These are phyloP conservation scores for Hexamita inflata DNA, from an alignment of 208 protist genomes.

Conservation along the genomic window DNA sequence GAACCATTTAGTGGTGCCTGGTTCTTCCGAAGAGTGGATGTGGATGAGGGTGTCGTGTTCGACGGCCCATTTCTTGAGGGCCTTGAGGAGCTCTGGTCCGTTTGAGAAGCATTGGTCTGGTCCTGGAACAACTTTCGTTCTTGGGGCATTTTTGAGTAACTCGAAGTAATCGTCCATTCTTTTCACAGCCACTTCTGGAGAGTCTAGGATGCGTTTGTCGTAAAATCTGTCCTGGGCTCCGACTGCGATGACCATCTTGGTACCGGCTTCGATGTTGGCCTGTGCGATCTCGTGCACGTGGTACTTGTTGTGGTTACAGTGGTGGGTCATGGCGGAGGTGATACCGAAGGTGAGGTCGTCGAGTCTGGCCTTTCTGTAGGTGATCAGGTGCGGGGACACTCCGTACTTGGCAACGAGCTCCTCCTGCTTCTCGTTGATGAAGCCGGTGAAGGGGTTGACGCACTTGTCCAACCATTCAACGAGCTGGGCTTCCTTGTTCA, in stretches of 20 bases:
- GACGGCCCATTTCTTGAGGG: conserved; percentile 29
- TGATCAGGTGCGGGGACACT: conserved; percentile 28
- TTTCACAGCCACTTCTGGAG: conserved; percentile 25
- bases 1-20: conserved; percentile 35
- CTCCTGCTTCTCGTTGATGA: conserved; percentile 16
- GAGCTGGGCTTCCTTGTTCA: conserved; percentile 34
- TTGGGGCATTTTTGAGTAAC: not conserved
- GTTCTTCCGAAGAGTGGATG: conserved; percentile 39
- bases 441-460: conserved; percentile 39
- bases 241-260: conserved; percentile 35
- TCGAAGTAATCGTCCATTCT: conserved; percentile 20
- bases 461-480: conserved; percentile 30
- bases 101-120: conserved; percentile 39
- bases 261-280: conserved; percentile 32
- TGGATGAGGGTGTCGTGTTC: conserved; percentile 31
- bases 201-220: conserved; percentile 32
- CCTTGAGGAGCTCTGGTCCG: conserved; percentile 26
- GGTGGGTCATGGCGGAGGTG: conserved; percentile 28
- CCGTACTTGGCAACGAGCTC: conserved; percentile 26
- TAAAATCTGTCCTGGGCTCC: conserved; percentile 37
- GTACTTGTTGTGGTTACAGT: conserved; percentile 43
- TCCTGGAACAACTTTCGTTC: conserved; percentile 11
- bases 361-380: conserved; percentile 34
- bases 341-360: conserved; percentile 37
- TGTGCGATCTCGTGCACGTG: conserved; percentile 22